Base-by-base conservation (phyloP, 805 yeast genomes). In the Blastobotrys chiropterorum region DNA sequence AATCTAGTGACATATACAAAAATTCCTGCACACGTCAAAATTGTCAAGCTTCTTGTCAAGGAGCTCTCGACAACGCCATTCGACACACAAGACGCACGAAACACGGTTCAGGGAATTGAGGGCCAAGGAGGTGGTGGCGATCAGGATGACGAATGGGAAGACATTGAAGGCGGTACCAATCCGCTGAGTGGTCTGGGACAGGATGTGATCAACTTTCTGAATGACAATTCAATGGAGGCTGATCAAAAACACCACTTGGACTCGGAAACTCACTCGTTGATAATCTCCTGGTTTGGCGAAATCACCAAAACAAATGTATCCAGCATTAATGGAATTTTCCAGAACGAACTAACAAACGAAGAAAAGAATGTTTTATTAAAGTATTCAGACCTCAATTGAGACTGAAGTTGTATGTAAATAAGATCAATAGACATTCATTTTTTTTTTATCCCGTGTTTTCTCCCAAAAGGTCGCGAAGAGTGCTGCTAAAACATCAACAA, bases 21-120 rank as follows among this genome's bases (percentile, higher is more conserved):
- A 61, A 74, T 90, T 1, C 73, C 90, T 0, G 86, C 88, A 0
- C 78, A 84, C 14, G 73, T 75, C 42, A 90, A 88, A 62, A 88
- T 92, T 19, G 63, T 89, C 46, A 85, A 85, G 61, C 68, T 90
- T 19, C 74, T 92, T 46, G 65, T 84, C 2, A 72, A 78, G 26
- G 98, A 92, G 64, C 71, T 90, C 47, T 75, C 74, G 20, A 80
- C 82, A 58, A 95, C 87, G 57, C 70, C 74, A 26, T 75, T 72
- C 50, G 82, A 76, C 34, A 26, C 34, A 26, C 8, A 26, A 26
- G 34, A 26, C 11, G 34, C 34, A 26, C 5, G 34, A 26, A 5
- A 26, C 5, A 26, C 34, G 8, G 11, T 26, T 26, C 34, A 26
- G 11, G 34, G 34, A 5, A 26, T 26, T 26, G 34, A 26, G 11